Base-by-base conservation (phyloP, 2,329 filamentous ascomycete species). In the Furcasterigmium sp. region DNA sequence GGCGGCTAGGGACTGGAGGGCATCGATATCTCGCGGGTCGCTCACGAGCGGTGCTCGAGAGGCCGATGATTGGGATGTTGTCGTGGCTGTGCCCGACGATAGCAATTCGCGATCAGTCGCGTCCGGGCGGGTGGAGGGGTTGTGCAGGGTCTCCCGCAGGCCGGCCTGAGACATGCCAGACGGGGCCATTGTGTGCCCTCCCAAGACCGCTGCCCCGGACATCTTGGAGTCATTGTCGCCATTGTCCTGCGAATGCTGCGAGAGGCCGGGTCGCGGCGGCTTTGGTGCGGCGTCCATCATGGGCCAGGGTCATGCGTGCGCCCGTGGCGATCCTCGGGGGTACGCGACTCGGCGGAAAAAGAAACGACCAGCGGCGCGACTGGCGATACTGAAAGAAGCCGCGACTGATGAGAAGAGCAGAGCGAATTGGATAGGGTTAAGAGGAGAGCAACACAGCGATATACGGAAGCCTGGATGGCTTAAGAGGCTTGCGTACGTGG, bases 261-360 rank as follows among this genome's bases (percentile, higher is more conserved):
- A 32, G 34, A 39, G 41, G 13, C 46, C 46, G 25, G 37, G 41
- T 25, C 43, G 48, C 21, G 46, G 48, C 34, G 48, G 43, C 34
- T 46, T 42, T 11, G 43, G 37, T 32, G 43, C 39, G 29, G 48
- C 43, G 34, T 50, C 48, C 48, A 50, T 50, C 26, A 42, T 39
- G 41, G 42, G 41, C 39, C 36, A 20, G 38, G 18, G 38, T n/a
- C 19, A 32, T 32, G 38, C 17, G 28, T 21, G 26, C 29, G 23
- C 29, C 38, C n/a, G 23, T 23, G 17, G 19, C 26, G 26, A 32
- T 28, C 18, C 41, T 25, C 36, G 36, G 37, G 28, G 35, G 8
- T 42, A 41, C 39, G 37, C 42, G 39, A 42, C 25, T 35, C 30
- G 30, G 30, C n/a, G 32, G 32, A 17, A 35, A 35, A 35, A 35